Percentiles rank a stretch among this genome's conserved stretches.
phyloP scores from a whole-genome alignment of 2,329 filamentous ascomycete species.

The Monosporascus sp. region DNA sequence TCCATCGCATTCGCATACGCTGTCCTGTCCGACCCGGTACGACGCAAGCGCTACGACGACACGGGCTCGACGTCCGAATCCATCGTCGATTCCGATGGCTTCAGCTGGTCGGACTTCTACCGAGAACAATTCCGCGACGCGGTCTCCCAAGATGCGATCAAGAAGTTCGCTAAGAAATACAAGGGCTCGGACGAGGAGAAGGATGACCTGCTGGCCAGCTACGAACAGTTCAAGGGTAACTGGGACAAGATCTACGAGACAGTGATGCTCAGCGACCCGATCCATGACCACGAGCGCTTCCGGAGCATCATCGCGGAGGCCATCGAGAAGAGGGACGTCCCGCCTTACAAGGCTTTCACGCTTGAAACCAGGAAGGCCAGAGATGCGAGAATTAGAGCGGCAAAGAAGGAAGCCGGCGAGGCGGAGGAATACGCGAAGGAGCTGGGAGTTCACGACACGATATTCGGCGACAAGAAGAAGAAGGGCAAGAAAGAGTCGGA shows the following conservation, averaged over 20 bases:
- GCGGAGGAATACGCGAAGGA: conserved; percentile 72
- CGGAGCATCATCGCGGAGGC: conserved; percentile 74
- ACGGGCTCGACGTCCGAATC: conserved; percentile 87
- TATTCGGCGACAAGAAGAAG: conserved; percentile 49
- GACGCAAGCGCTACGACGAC: conserved; percentile 80
- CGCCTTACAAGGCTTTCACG: conserved; percentile 62
- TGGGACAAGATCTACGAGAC: conserved; percentile 73
- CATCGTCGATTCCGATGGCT: conserved; percentile 70
- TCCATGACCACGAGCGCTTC: conserved; percentile 83
- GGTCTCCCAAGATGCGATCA: conserved; percentile 68
- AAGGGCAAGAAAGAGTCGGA: conserved; percentile 47
- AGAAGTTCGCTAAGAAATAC: conserved; percentile 71
- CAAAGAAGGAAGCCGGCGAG: conserved; percentile 63
- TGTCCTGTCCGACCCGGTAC: conserved; percentile 75
- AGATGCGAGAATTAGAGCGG: conserved; percentile 53
- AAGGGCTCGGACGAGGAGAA: conserved; percentile 82
- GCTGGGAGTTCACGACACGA: conserved; percentile 65
- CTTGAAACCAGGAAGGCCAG: conserved; percentile 65
- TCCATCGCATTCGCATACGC: conserved; percentile 90
- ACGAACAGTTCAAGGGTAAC: conserved; percentile 65
- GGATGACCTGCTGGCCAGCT: conserved; percentile 70
- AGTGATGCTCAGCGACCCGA: conserved; percentile 81
- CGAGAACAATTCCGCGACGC: conserved; percentile 74
- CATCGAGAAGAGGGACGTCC: conserved; percentile 64
- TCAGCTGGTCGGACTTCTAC: conserved; percentile 90